Conservation (phyloP, 2,329 filamentous ascomycete genomes). For the Paraconiothyrium sp. region DNA sequence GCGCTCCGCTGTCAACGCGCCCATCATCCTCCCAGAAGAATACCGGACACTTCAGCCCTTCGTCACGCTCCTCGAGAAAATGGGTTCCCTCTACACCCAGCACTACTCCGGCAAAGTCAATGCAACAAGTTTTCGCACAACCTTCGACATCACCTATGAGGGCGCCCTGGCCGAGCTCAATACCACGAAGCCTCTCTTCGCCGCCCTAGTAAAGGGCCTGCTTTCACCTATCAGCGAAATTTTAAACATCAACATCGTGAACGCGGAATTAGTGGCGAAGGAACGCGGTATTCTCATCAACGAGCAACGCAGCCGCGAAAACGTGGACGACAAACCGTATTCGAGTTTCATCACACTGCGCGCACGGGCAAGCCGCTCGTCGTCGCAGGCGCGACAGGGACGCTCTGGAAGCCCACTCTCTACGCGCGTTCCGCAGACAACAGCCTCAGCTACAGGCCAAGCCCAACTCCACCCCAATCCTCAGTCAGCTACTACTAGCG, state of each 20-base stretch:
- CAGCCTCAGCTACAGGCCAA: constrained; percentile 3
- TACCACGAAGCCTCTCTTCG: constrained; percentile 81
- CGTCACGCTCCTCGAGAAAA: constrained; percentile 78
- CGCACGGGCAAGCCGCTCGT: constrained; percentile 57
- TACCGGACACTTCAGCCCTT: constrained; percentile 81
- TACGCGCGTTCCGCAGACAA: constrained; percentile 37
- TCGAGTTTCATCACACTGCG: constrained; percentile 76
- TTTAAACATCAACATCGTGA: constrained; percentile 82
- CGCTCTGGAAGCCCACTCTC: constrained; percentile 32
- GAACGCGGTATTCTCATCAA: constrained; percentile 82
- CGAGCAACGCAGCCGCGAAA: constrained; percentile 73
- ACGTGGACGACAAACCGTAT: constrained; percentile 69
- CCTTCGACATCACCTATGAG: constrained; percentile 80
- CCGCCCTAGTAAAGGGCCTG: constrained; percentile 80
- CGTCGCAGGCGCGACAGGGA: constrained; percentile 30
- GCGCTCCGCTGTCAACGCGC: constrained; percentile 80
- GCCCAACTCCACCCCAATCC: not conserved
- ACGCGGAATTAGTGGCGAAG: constrained; percentile 77
- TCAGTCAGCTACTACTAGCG: constrained; percentile 27
- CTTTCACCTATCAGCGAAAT: constrained; percentile 74
- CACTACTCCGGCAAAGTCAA: constrained; percentile 65
- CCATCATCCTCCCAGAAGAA: constrained; percentile 82
- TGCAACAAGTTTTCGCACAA: constrained; percentile 64
- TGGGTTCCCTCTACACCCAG: constrained; percentile 82
- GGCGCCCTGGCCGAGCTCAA: constrained; percentile 75